These are phyloP conservation scores for Hibiscus syriacus DNA, from an alignment of 345 rosid genomes.

Conservation along the genomic window DNA sequence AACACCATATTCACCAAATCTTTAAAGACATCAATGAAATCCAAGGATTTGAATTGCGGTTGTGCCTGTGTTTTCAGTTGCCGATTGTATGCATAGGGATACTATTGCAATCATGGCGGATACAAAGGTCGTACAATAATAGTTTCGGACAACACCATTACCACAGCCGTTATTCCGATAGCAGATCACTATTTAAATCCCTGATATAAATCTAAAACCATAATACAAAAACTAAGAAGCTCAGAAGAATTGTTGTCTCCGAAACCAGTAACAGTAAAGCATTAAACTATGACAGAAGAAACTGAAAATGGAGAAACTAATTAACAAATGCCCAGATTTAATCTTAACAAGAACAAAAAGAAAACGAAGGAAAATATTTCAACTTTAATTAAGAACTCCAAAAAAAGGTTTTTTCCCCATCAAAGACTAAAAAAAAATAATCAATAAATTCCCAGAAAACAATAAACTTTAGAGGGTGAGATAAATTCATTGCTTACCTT, in stretches of 20 bases:
- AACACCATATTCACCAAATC: not conserved
- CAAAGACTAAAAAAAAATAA: too few species aligned
- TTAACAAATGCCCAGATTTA: not conserved
- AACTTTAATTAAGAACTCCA: not conserved
- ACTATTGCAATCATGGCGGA: too few species aligned
- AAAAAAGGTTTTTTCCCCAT: too few species aligned
- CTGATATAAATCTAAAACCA: not conserved
- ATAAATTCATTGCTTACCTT: conserved; percentile 34
- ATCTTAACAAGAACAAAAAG: not conserved
- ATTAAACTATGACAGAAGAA: too few species aligned
- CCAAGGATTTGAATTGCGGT: too few species aligned
- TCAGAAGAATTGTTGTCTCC: not conserved
- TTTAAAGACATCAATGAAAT: not conserved
- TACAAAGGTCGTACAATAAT: too few species aligned
- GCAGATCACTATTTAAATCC: too few species aligned
- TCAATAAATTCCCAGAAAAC: not conserved
- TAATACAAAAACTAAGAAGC: not conserved
- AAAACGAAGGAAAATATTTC: not conserved
- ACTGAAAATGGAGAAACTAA: too few species aligned
- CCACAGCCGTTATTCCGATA: too few species aligned
- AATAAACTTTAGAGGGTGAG: not conserved
- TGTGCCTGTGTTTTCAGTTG: too few species aligned
- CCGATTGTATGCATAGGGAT: too few species aligned
- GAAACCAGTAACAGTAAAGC: not conserved
- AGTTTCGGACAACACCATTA: too few species aligned